These are phyloP conservation scores for Podospora sp. DNA, from an alignment of 495 filamentous ascomycete genomes.

Conservation along the genomic window DNA sequence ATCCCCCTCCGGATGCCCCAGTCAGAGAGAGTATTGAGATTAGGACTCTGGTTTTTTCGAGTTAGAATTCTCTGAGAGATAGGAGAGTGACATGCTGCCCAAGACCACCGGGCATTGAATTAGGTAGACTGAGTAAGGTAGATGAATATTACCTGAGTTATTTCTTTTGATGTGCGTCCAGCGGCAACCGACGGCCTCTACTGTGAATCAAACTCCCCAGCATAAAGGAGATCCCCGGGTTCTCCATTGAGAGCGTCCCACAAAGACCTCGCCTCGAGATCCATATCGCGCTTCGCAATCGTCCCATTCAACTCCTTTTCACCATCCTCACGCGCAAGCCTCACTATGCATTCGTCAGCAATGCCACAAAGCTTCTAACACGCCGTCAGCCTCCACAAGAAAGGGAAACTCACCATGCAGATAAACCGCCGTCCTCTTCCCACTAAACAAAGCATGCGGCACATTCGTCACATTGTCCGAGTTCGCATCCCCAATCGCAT, in stretches of 20 bases:
- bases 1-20: not conserved
- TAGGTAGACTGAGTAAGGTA: too few species aligned
- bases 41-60: not conserved
- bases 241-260: conserved; percentile 21
- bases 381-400: not conserved
- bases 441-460: conserved; percentile 61
- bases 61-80: too few species aligned
- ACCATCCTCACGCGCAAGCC: conserved; percentile 20
- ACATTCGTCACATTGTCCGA: conserved; percentile 61
- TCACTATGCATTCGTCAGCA: not conserved
- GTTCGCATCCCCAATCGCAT: conserved; percentile 60
- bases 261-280: conserved; percentile 12
- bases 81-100: too few species aligned
- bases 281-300: conserved; percentile 10
- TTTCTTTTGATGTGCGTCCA: too few species aligned
- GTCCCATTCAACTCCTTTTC: conserved; percentile 15
- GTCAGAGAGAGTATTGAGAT: not conserved
- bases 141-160: too few species aligned
- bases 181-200: too few species aligned
- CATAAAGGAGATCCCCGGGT: conserved; percentile 24
- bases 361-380: not conserved
- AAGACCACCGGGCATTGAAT: too few species aligned
- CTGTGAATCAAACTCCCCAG: conserved; percentile 8
- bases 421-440: conserved; percentile 59
- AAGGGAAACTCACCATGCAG: conserved; percentile 52